Percentiles rank a stretch among this genome's conserved stretches.
Conservation (phyloP, 441 rosid species). For the Heliophila coronopifolia region DNA sequence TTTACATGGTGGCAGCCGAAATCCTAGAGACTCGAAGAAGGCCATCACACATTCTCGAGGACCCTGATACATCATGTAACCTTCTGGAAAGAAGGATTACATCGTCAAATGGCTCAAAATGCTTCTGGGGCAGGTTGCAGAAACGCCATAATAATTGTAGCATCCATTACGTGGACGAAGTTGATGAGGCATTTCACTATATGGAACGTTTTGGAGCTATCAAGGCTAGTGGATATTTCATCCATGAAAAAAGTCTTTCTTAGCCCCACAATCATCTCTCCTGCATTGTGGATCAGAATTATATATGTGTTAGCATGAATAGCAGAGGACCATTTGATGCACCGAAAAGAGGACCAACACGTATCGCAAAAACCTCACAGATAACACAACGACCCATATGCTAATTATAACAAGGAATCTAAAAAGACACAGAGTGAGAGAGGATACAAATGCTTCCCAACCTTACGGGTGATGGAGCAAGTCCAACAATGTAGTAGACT, state of each 20-base stretch:
- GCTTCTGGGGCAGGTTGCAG: slow-evolving; percentile 97
- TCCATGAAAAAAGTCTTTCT: slow-evolving; percentile 88
- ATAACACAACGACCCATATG: no score
- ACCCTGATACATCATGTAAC: slow-evolving; percentile 73
- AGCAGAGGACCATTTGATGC: slow-evolving; percentile 92
- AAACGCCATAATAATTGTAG: slow-evolving; percentile 83
- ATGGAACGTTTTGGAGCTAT: slow-evolving; percentile 87
- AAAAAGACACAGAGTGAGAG: no score
- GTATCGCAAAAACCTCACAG: slow-evolving; percentile 67
- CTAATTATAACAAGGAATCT: not conserved
- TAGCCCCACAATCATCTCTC: slow-evolving; percentile 95
- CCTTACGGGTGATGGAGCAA: slow-evolving; percentile 73
- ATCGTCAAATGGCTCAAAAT: slow-evolving; percentile 81
- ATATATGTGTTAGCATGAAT: slow-evolving; percentile 14
- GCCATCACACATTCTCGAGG: slow-evolving; percentile 66
- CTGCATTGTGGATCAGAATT: slow-evolving; percentile 34
- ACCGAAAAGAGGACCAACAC: slow-evolving; percentile 58
- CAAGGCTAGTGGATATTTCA: slow-evolving; percentile 94
- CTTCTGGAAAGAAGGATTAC: slow-evolving; percentile 73
- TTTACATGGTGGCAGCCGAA: slow-evolving; percentile 66
- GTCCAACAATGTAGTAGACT: no score
- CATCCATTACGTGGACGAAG: slow-evolving; percentile 83
- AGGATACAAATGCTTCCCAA: no score
- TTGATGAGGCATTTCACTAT: slow-evolving; percentile 74
- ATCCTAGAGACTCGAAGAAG: slow-evolving; percentile 84